Percentiles rank a stretch among this genome's conserved stretches.
Evolutionary conservation across 768 basidiomycete genomes (phyloP).

Genomic region (Termitomyces sp.): DNA sequence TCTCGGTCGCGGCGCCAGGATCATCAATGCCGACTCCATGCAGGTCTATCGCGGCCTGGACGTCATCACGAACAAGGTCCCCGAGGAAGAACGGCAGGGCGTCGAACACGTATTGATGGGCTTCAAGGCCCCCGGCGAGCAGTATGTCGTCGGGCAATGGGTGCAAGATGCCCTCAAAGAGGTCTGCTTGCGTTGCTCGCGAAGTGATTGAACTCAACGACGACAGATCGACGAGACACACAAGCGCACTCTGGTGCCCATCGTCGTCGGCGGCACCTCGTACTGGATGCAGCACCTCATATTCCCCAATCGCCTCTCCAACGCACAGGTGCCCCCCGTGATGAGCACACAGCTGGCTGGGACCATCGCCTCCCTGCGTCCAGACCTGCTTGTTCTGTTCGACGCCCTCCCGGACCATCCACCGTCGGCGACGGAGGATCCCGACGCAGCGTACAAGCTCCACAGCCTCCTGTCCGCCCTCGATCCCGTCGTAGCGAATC

Average conservation of each 20-base stretch:
- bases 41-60: slow-evolving; percentile 92
- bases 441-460: slow-evolving; percentile 55
- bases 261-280: slow-evolving; percentile 92
- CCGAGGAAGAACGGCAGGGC: slow-evolving; percentile 67
- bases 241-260: slow-evolving; percentile 59
- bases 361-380: slow-evolving; percentile 40
- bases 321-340: not conserved
- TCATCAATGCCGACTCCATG: slow-evolving; percentile 98
- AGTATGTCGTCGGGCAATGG: slow-evolving; percentile 87
- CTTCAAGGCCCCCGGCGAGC: slow-evolving; percentile 81
- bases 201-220: not conserved
- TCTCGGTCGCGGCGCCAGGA: slow-evolving; percentile 50
- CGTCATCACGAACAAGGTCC: slow-evolving; percentile 91
- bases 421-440: slow-evolving; percentile 49
- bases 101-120: slow-evolving; percentile 89
- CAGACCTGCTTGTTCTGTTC: slow-evolving; percentile 45
- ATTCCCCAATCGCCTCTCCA: slow-evolving; percentile 71
- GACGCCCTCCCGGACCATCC: slow-evolving; percentile 52
- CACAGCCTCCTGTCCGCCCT: slow-evolving; percentile 61
- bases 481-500: slow-evolving; percentile 65
- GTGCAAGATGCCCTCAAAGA: slow-evolving; percentile 70
- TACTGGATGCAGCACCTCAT: slow-evolving; percentile 98
- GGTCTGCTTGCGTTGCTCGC: slow-evolving; percentile 2
- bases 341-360: slow-evolving; percentile 27
- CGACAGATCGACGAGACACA: slow-evolving; percentile 74